phyloP scores from a whole-genome alignment of 805 yeast genomes.

The Cyberlindnera saturnus region DNA sequence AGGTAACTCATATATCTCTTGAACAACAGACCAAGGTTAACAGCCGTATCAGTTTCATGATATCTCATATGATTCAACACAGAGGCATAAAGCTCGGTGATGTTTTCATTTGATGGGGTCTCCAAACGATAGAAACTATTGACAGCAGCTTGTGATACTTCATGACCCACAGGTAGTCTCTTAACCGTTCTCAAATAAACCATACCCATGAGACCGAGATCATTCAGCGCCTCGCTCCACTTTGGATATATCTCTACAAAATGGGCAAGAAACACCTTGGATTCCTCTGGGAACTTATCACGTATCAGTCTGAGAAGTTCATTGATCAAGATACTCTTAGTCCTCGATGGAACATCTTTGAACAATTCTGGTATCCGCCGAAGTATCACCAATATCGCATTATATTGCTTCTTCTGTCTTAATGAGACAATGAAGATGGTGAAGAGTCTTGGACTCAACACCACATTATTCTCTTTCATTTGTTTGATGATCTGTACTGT shows the following conservation, averaged over 20 bases:
- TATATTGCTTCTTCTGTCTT: slow-evolving; percentile 15
- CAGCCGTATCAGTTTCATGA: not conserved
- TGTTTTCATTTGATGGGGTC: slow-evolving; percentile 8
- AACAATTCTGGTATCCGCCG: slow-evolving; percentile 13
- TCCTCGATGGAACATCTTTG: slow-evolving; percentile 3
- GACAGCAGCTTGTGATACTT: slow-evolving; percentile 6
- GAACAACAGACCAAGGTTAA: not conserved
- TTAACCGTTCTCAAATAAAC: slow-evolving; percentile 4
- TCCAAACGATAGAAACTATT: slow-evolving; percentile 6
- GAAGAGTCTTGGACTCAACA: slow-evolving; percentile 11
- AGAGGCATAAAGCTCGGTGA: slow-evolving; percentile 15
- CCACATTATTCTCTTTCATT: slow-evolving; percentile 9
- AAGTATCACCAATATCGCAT: slow-evolving; percentile 12
- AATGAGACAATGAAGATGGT: slow-evolving; percentile 13
- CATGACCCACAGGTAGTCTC: not conserved
- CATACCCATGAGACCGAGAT: slow-evolving; percentile 14
- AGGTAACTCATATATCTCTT: slow-evolving; percentile 1
- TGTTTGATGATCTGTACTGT: slow-evolving; percentile 9
- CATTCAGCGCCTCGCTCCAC: slow-evolving; percentile 7
- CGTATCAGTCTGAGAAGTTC: slow-evolving; percentile 16
- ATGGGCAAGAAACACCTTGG: slow-evolving; percentile 18
- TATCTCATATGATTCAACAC: slow-evolving; percentile 9
- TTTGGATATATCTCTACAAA: slow-evolving; percentile 16
- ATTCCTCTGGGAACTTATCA: slow-evolving; percentile 14
- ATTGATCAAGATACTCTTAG: slow-evolving; percentile 5